Percentiles rank a stretch among this genome's conserved stretches.
These are phyloP conservation scores for Fraxinus anomala DNA, from an alignment of 257 asterid genomes.

Conservation along the genomic window DNA sequence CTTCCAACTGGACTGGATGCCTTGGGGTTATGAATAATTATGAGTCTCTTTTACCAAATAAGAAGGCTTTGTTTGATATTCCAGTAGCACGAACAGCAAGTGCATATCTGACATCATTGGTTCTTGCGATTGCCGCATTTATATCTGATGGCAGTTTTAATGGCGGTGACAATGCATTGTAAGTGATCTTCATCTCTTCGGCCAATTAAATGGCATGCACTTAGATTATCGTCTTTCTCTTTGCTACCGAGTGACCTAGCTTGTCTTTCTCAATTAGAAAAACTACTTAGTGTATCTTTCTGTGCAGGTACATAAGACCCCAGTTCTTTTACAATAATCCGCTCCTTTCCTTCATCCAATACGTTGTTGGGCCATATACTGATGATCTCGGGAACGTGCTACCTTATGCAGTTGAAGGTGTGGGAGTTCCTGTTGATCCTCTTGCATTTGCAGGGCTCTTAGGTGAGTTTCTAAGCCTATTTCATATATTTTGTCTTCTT, in stretches of 20 bases:
- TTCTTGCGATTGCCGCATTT: constrained; percentile 70
- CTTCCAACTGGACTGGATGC: constrained; percentile 92
- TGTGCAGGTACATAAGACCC: constrained; percentile 84
- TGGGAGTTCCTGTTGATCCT: constrained; percentile 96
- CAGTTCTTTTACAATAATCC: constrained; percentile 90
- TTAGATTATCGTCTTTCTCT: neutral
- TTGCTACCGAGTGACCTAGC: neutral
- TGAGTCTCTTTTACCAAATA: constrained; percentile 79
- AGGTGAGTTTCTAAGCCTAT: constrained; percentile 44
- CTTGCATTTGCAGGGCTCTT: constrained; percentile 93
- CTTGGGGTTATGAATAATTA: constrained; percentile 86
- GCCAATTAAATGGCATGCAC: neutral
- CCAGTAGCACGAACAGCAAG: constrained; percentile 90
- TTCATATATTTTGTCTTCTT: neutral
- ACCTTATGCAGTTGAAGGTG: constrained; percentile 93
- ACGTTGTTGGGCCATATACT: constrained; percentile 78
- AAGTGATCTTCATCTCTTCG: constrained; percentile 32
- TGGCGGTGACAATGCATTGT: constrained; percentile 91
- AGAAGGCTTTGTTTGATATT: constrained; percentile 81
- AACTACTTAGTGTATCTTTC: constrained; percentile 2
- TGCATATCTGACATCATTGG: constrained; percentile 74
- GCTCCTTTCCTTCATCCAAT: constrained; percentile 82
- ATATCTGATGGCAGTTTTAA: constrained; percentile 83
- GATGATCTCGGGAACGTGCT: constrained; percentile 89
- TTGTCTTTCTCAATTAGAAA: neutral